phyloP scores from a whole-genome alignment of 257 asterid species.

The Verbena officinalis region DNA sequence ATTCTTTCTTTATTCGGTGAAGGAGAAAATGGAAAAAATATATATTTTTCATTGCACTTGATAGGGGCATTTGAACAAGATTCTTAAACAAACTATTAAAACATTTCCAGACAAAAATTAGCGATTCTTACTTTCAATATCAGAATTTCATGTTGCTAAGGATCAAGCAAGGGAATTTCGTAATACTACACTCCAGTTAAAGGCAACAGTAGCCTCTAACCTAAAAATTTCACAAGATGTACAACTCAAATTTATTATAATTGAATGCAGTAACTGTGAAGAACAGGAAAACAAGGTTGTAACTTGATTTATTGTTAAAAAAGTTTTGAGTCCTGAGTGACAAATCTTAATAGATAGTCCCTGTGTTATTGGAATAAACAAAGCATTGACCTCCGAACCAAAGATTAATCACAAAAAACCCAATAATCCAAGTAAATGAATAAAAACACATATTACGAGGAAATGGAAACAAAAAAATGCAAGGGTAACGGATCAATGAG shows the following conservation, averaged over 20 bases:
- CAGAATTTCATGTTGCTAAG: not conserved
- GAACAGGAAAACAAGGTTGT: no score
- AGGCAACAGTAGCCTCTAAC: constrained; percentile 13
- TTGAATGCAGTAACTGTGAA: constrained; percentile 1
- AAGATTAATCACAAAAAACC: not conserved
- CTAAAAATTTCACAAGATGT: constrained; percentile 1
- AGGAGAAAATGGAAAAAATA: not conserved
- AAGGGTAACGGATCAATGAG: no score
- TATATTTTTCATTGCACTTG: not conserved
- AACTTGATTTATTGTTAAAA: not conserved
- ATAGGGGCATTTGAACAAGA: constrained; percentile 20
- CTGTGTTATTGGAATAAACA: no score
- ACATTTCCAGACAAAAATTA: not conserved
- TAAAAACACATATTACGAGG: not conserved
- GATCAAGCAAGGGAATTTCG: constrained; percentile 6
- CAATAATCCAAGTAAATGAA: not conserved
- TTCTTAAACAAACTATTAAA: not conserved
- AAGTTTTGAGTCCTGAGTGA: not conserved
- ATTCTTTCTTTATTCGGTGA: constrained; percentile 9
- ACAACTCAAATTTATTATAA: not conserved
- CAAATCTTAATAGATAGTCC: constrained; percentile 2
- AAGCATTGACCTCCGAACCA: not conserved
- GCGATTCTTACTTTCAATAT: constrained; percentile 6
- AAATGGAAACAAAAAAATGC: constrained; percentile 17
- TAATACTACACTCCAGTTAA: not conserved